Evolutionary conservation across 768 basidiomycete species (phyloP).

Genomic region (Lactifluus subvellereus): DNA sequence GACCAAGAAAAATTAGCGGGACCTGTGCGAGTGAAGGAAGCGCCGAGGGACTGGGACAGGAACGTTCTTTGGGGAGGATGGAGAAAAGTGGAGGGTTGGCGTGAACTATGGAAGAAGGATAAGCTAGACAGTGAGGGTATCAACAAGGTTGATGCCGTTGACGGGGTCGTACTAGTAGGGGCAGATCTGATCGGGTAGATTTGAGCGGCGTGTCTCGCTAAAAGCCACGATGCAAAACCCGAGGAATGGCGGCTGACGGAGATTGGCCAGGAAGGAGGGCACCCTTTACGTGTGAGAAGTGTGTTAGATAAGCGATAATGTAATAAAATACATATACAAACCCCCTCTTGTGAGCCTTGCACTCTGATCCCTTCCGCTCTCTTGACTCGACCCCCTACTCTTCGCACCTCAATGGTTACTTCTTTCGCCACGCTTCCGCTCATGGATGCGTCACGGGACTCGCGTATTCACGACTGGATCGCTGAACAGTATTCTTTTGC

Average conservation of each 20-base stretch:
- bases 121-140: background rate
- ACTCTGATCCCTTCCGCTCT: background rate
- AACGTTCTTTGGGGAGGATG: slow-evolving; percentile 9
- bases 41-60: slow-evolving; percentile 15
- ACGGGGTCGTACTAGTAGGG: no score
- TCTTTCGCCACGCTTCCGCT: slow-evolving; percentile 18
- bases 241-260: slow-evolving; percentile 14
- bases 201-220: slow-evolving; percentile 8
- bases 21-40: slow-evolving; percentile 3
- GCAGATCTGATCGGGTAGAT: slow-evolving; percentile 2
- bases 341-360: background rate
- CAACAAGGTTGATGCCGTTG: background rate
- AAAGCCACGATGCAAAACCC: slow-evolving; percentile 17
- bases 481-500: slow-evolving; percentile 25
- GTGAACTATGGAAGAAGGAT: background rate
- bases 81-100: background rate
- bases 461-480: slow-evolving; percentile 26
- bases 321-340: slow-evolving; percentile 10
- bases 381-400: background rate
- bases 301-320: slow-evolving; percentile 6
- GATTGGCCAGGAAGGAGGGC: slow-evolving; percentile 20
- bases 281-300: slow-evolving; percentile 18
- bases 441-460: slow-evolving; percentile 22
- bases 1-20: slow-evolving; percentile 16
- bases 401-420: slow-evolving; percentile 11